phyloP scores from a whole-genome alignment of 2,329 filamentous ascomycete genomes.

The Exophiala oligosperma region DNA sequence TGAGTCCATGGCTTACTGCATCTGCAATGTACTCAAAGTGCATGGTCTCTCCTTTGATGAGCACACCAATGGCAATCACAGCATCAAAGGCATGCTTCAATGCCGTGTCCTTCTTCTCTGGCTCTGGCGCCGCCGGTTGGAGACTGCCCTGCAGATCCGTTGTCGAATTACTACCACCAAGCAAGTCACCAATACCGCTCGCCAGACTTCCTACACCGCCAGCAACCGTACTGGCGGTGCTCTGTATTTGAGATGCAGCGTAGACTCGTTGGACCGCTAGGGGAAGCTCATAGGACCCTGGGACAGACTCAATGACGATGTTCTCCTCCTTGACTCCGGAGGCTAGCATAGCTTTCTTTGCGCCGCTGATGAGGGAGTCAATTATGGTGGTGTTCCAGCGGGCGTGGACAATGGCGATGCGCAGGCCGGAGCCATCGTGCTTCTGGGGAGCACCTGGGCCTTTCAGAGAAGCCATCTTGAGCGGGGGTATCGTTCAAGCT shows the following conservation, averaged over 20 bases:
- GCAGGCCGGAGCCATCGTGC: conserved; percentile 68
- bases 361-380: conserved; percentile 76
- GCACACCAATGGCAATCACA: conserved; percentile 88
- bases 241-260: conserved; percentile 82
- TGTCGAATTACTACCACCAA: conserved; percentile 63
- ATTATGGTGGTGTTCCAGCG: conserved; percentile 93
- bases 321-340: conserved; percentile 84
- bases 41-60: conserved; percentile 99
- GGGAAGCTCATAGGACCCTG: conserved; percentile 91
- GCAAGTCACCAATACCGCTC: conserved; percentile 71
- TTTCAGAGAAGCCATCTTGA: conserved; percentile 57
- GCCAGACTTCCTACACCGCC: conserved; percentile 50
- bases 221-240: conserved; percentile 45
- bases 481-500: no score
- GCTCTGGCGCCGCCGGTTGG: conserved; percentile 26
- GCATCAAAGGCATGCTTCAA: conserved; percentile 69
- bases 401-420: conserved; percentile 93
- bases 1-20: conserved; percentile 83
- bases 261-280: conserved; percentile 87
- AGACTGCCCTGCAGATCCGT: conserved; percentile 59
- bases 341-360: conserved; percentile 72
- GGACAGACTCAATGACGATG: conserved; percentile 85
- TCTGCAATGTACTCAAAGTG: conserved; percentile 99
- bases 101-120: conserved; percentile 38
- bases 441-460: conserved; percentile 60